These are phyloP conservation scores for Pythium sp. DNA, from an alignment of 352 stramenopile genomes.

Conservation along the genomic window DNA sequence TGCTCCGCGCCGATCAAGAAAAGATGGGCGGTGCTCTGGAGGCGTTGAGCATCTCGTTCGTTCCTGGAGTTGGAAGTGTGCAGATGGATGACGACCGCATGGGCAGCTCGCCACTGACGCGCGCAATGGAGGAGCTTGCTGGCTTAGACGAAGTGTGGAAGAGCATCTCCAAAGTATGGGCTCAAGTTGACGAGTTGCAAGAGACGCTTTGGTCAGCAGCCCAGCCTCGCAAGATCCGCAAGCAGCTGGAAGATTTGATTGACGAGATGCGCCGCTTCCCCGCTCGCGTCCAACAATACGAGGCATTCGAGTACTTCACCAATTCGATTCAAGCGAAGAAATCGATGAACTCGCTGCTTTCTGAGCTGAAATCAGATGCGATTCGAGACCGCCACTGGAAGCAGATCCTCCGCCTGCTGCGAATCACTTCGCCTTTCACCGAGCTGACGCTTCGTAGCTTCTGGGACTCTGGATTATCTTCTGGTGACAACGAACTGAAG, in stretches of 20 bases:
- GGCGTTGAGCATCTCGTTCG: constrained; percentile 89
- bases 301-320: constrained; percentile 95
- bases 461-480: constrained; percentile 95
- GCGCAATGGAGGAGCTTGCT: constrained; percentile 88
- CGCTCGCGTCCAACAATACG: constrained; percentile 97
- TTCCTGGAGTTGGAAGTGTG: constrained; percentile 41
- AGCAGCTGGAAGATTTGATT: constrained; percentile 96
- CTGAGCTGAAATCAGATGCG: constrained; percentile 97
- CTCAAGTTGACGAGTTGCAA: constrained; percentile 89
- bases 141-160: constrained; percentile 99
- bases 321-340: constrained; percentile 94
- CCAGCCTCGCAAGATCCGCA: constrained; percentile 94
- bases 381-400: constrained; percentile 99
- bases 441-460: constrained; percentile 96
- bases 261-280: constrained; percentile 95
- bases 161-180: constrained; percentile 88
- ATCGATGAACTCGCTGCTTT: constrained; percentile 92
- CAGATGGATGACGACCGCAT: constrained; percentile 77
- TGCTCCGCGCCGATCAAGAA: constrained; percentile 90
- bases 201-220: constrained; percentile 94
- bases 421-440: constrained; percentile 90
- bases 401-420: constrained; percentile 93
- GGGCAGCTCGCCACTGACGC: constrained; percentile 62
- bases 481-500: constrained; percentile 93
- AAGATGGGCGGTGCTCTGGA: constrained; percentile 95